These are phyloP conservation scores for Sclerotiophoma versabilis DNA, from an alignment of 2,329 filamentous ascomycete species.

Conservation along the genomic window DNA sequence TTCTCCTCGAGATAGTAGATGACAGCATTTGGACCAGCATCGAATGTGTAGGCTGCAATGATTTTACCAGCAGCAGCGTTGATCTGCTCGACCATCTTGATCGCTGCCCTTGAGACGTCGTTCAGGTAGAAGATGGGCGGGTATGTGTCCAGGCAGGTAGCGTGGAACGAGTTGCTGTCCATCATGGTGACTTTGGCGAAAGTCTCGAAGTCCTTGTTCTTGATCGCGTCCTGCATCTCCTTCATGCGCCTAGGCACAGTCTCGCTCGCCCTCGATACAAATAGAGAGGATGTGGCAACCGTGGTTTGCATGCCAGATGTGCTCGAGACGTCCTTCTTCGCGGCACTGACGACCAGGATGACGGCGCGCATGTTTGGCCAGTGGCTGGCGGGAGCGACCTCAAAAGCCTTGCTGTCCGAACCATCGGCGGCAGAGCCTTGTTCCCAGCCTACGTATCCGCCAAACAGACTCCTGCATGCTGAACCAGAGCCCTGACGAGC, in stretches of 20 bases:
- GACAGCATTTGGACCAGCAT: constrained; percentile 95
- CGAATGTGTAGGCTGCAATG: constrained; percentile 94
- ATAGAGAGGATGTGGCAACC: constrained; percentile 87
- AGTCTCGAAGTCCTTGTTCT: constrained; percentile 77
- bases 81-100: constrained; percentile 87
- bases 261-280: constrained; percentile 74
- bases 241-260: constrained; percentile 86
- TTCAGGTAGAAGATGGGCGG: constrained; percentile 99
- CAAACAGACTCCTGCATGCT: constrained; percentile 90
- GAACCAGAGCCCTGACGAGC: constrained; percentile 94
- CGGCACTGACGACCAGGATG: constrained; percentile 88
- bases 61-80: constrained; percentile 80
- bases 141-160: constrained; percentile 91
- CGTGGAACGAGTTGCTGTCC: constrained; percentile 97
- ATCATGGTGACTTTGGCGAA: constrained; percentile 95
- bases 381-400: constrained; percentile 86
- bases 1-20: constrained; percentile 92
- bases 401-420: constrained; percentile 83
- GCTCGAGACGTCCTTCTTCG: constrained; percentile 93
- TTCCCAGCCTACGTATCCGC: constrained; percentile 95
- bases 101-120: constrained; percentile 85
- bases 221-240: constrained; percentile 83
- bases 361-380: constrained; percentile 96
- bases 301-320: constrained; percentile 98
- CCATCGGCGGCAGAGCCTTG: constrained; percentile 79